Evolutionary conservation across 164 flowering plant species (phyloP).

Genomic region (Brasenia schreberi): DNA sequence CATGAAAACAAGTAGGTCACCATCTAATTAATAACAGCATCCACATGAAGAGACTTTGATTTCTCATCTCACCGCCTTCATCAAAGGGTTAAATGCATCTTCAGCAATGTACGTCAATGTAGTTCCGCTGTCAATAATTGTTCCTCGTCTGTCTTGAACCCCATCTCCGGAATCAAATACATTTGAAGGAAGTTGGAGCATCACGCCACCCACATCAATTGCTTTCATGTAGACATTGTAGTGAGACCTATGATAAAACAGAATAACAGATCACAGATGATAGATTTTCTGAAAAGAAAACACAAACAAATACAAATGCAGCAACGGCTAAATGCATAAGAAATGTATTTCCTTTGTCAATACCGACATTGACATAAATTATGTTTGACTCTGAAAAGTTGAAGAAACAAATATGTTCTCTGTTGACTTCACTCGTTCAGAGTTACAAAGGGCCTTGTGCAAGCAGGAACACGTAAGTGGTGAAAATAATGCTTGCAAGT

Average conservation of each 20-base stretch:
- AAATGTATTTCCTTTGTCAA: no score
- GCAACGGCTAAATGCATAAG: no score
- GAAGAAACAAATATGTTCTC: no score
- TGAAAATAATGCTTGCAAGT: no score
- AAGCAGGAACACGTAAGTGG: no score
- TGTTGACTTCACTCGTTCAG: no score
- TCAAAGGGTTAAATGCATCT: slow-evolving; percentile 31
- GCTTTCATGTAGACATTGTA: slow-evolving; percentile 70
- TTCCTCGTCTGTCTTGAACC: slow-evolving; percentile 21
- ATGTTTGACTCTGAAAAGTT: no score
- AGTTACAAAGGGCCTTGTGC: no score
- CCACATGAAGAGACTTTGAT: neutral
- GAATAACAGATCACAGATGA: neutral
- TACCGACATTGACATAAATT: no score
- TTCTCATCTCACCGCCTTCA: slow-evolving; percentile 7
- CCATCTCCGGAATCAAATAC: slow-evolving; percentile 28
- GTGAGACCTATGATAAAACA: slow-evolving; percentile 52
- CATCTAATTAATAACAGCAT: neutral
- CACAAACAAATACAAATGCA: no score
- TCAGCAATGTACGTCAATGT: slow-evolving; percentile 81
- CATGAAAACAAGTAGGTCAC: neutral
- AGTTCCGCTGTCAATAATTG: slow-evolving; percentile 92
- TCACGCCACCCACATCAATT: slow-evolving; percentile 58
- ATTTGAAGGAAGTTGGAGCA: slow-evolving; percentile 57
- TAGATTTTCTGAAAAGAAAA: neutral